Base-by-base conservation (phyloP, 2,329 filamentous ascomycete genomes). In the Nectriaceae sp. region DNA sequence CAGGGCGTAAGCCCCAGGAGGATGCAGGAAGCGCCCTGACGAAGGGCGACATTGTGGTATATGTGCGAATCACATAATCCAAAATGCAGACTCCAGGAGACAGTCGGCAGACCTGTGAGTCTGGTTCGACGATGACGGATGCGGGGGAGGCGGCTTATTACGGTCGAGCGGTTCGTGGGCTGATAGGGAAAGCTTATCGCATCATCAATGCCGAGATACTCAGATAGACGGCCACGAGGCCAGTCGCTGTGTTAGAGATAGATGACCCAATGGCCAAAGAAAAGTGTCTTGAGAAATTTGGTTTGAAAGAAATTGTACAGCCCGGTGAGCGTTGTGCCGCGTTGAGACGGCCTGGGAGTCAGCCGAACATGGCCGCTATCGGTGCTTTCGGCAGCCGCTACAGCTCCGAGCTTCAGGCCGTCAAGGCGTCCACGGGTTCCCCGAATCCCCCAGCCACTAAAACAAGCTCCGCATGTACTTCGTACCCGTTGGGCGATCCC, bases 91-190 rank as follows among this genome's bases (percentile, higher is more conserved):
- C 40, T 31, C 46, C 57, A 59, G 56, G 47, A 47, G 51, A 57
- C 16, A 38, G 50, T 55, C 48, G 51, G 50, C 52, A 49, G 53
- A 61, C 38, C 46, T 50, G 46, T 43, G 44, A 50, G 47, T 49
- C 51, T 56, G 49, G 46, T 52, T 39, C 43, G 50, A 60, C 49
- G 50, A 61, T 57, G 56, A 59, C 52, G 52, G 46, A 60, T 60
- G 60, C 59, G 56, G 46, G 38, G 44, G 46, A 44, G 41, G 31
- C 51, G 56, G 53, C 48, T 61, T 53, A 47, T 50, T 40, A 44
- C 47, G 53, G 51, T 48, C 24, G 50, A 50, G 40, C 38, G 44
- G 43, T 49, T 31, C 38, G 45, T 40, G 37, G 39, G 46, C 52
- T 43, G 45, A 49, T 4, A 22, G 8, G 21, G 22, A 42, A 44